These are phyloP conservation scores for Colletotrichum tropicicola DNA, from an alignment of 2,329 filamentous ascomycete genomes.

Conservation along the genomic window DNA sequence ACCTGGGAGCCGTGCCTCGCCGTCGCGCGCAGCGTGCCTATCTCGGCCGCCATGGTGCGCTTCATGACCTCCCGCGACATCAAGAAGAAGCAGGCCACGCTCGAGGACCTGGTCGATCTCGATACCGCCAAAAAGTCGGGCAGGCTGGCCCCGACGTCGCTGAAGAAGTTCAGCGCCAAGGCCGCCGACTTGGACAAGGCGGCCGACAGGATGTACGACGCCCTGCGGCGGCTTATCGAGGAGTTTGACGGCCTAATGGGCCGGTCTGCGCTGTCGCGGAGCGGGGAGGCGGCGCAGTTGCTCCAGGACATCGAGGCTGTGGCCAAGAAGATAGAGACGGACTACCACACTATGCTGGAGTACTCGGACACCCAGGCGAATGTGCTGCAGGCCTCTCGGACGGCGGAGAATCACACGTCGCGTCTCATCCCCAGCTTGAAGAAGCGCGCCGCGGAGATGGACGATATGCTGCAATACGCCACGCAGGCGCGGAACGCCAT, in stretches of 20 bases:
- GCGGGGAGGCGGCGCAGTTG: slow-evolving; percentile 72
- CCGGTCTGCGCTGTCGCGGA: slow-evolving; percentile 64
- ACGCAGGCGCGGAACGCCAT: slow-evolving; percentile 75
- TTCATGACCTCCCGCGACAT: slow-evolving; percentile 66
- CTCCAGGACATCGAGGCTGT: slow-evolving; percentile 88
- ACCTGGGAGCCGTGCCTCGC: slow-evolving; percentile 76
- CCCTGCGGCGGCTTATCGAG: slow-evolving; percentile 68
- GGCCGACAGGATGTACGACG: slow-evolving; percentile 67
- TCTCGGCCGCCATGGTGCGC: slow-evolving; percentile 71
- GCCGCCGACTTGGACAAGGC: slow-evolving; percentile 69
- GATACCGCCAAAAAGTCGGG: slow-evolving; percentile 79
- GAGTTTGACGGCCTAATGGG: slow-evolving; percentile 68
- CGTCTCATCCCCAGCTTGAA: slow-evolving; percentile 66
- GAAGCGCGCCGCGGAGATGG: slow-evolving; percentile 67
- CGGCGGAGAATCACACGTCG: slow-evolving; percentile 70
- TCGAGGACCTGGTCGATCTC: slow-evolving; percentile 81
- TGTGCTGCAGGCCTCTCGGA: slow-evolving; percentile 69
- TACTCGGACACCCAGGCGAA: slow-evolving; percentile 72
- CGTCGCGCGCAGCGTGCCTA: slow-evolving; percentile 70
- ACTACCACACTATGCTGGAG: slow-evolving; percentile 80
- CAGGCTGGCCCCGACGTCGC: slow-evolving; percentile 65
- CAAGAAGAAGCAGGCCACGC: slow-evolving; percentile 60
- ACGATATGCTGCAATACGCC: slow-evolving; percentile 65
- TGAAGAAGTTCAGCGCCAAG: slow-evolving; percentile 67
- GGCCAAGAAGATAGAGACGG: slow-evolving; percentile 85